Conservation (phyloP, 2,329 filamentous ascomycete genomes). For the Claviceps sp. region DNA sequence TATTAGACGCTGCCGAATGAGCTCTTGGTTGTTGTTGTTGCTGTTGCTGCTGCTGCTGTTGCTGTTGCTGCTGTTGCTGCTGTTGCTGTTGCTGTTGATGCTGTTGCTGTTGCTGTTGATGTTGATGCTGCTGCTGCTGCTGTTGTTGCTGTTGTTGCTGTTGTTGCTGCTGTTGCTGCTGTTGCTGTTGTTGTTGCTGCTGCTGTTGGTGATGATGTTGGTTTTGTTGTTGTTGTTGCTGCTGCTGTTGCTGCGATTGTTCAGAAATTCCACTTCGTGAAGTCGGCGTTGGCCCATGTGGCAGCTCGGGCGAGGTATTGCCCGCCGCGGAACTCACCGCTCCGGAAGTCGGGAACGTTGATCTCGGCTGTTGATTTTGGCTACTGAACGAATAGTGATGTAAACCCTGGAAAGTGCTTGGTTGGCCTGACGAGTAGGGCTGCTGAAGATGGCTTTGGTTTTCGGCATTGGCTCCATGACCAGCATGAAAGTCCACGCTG, state of each 20-base stretch:
- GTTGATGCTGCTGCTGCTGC: not conserved
- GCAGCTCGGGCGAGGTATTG: conserved; percentile 29
- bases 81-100: not conserved
- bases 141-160: conserved; percentile 20
- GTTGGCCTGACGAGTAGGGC: conserved; percentile 39
- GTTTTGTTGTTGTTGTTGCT: not conserved
- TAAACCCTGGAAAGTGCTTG: conserved; percentile 10
- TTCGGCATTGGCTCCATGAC: conserved; percentile 52
- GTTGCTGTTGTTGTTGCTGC: conserved; percentile 16
- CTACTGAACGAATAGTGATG: conserved; percentile 7
- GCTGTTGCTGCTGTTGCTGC: not conserved
- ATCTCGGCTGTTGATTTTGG: conserved; percentile 20
- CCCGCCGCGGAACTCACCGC: conserved; percentile 23
- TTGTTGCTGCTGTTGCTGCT: conserved; percentile 26
- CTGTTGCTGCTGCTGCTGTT: not conserved
- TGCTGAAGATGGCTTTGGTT: conserved; percentile 51
- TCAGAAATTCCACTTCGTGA: conserved; percentile 21
- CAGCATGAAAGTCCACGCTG: conserved; percentile 57
- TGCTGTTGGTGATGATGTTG: not conserved
- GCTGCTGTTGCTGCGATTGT: conserved; percentile 28
- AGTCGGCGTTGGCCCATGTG: conserved; percentile 19
- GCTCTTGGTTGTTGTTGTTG: conserved; percentile 10
- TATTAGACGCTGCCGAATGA: conserved; percentile 25
- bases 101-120: conserved; percentile 20
- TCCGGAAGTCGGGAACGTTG: conserved; percentile 34